Conservation (phyloP, 1,284 basidiomycete genomes). For the Sphagnurus paluster region DNA sequence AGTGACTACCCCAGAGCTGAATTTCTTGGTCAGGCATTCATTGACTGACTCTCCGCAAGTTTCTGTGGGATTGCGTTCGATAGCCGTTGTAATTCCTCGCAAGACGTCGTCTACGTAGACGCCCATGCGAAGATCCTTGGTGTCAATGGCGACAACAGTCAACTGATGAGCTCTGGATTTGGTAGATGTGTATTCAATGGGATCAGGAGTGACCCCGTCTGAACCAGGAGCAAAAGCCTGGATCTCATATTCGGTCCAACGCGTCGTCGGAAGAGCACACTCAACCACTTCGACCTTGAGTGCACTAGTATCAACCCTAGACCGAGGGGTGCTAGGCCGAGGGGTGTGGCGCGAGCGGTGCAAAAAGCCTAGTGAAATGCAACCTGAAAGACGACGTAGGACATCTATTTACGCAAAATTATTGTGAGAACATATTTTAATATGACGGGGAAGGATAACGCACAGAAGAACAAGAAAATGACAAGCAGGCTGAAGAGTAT, state of each 20-base stretch:
- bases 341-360: background rate
- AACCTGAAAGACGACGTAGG: too few relatives aligned
- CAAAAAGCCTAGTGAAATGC: too few relatives aligned
- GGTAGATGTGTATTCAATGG: conserved; percentile 20
- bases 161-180: conserved; percentile 17
- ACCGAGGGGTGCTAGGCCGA: too few relatives aligned
- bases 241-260: conserved; percentile 17
- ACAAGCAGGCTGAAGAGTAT: too few relatives aligned
- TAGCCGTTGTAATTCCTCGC: conserved; percentile 19
- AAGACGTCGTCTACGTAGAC: conserved; percentile 20
- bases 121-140: conserved; percentile 20
- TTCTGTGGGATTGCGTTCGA: conserved; percentile 20
- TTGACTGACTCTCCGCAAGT: conserved; percentile 20
- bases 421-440: too few relatives aligned
- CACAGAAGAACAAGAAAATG: too few relatives aligned
- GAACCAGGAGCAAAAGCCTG: conserved; percentile 15
- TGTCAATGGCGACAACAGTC: conserved; percentile 22
- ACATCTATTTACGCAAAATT: too few relatives aligned
- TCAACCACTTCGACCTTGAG: conserved; percentile 4
- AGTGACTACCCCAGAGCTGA: conserved; percentile 19
- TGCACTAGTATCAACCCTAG: too few relatives aligned
- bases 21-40: conserved; percentile 17
- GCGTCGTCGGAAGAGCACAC: conserved; percentile 13
- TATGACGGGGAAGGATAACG: too few relatives aligned
- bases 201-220: conserved; percentile 15